phyloP scores from a whole-genome alignment of 441 rosid genomes.

The Adansonia madagascariensis region DNA sequence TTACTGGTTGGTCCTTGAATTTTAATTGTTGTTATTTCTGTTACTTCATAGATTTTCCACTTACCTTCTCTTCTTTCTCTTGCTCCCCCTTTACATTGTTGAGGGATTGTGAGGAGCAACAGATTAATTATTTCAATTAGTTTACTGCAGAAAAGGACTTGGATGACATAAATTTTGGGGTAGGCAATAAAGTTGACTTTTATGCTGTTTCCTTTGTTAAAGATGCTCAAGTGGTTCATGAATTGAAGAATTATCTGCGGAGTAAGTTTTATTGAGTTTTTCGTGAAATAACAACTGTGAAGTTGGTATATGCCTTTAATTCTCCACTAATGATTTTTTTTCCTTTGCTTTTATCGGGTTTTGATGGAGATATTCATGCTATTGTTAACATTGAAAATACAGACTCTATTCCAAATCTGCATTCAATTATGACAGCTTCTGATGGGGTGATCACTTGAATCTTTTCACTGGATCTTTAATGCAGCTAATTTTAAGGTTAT shows the following conservation, averaged over 20 bases:
- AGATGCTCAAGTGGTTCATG: constrained; percentile 92
- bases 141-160: constrained; percentile 77
- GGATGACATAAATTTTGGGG: constrained; percentile 98
- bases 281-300: no score
- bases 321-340: no score
- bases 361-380: constrained; percentile 80
- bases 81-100: no score
- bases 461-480: no score
- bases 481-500: no score
- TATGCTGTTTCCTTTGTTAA: constrained; percentile 96
- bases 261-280: no score
- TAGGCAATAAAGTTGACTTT: constrained; percentile 95
- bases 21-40: no score
- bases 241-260: constrained; percentile 75
- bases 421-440: constrained; percentile 82
- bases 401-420: constrained; percentile 89
- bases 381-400: constrained; percentile 92
- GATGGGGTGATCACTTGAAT: constrained; percentile 66
- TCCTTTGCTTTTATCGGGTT: constrained; percentile 44
- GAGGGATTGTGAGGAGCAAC: no score
- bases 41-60: no score
- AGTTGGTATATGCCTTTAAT: no score
- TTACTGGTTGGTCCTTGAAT: constrained; percentile 59
- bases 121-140: no score
- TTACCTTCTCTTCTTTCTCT: no score